Base-by-base conservation (phyloP, 371 early-diverging fungal species). In the Nosema muscidifuracis region DNA sequence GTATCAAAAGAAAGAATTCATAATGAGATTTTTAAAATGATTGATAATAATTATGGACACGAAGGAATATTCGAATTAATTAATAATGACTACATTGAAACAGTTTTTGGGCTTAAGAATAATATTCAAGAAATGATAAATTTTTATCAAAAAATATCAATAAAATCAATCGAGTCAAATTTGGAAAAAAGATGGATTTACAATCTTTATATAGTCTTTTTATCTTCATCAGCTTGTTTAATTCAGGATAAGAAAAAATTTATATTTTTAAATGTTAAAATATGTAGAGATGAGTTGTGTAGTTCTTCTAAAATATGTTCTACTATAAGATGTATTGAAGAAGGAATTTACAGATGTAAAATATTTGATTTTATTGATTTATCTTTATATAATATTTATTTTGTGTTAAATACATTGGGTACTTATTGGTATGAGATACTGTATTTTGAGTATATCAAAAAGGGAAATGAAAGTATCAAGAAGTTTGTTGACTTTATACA, bases 1-100 rank as follows among this genome's bases (percentile, higher is more conserved):
- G 90, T 99, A 65, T 92, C 92, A 68, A 86, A 90, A 65, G 97
- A 97, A 76, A 87, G 99, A 31, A 87, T 97, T 51, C 92, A 94
- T 18, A 87, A 84, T 0, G 99, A 99, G 80, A 69, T 97, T 12
- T 89, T 89, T 58, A 97, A 97, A 84, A 97, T 95, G 90, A 81
- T 94, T 34, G 84, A 83, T 22, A 89, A 89, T 69, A 22, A 47
- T 22, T 55, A 61, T 18, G 78, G 75, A 38, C 33, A 66, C 15
- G 28, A 38, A 36, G 81, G 77, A 24, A 28, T 81, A 6, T 24
- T 51, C 12, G 60, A 64, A 34, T 71, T 81, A 56, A 24, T 64
- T 18, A 50, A 64, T 55, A 55, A 71, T 55, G 22, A 65, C 22
- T 71, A 67, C 62, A 55, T 67, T 6, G 15, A 31, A 0, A 50